phyloP scores from a whole-genome alignment of 139 green algal genomes.

The Edaphochlamys debaryana region DNA sequence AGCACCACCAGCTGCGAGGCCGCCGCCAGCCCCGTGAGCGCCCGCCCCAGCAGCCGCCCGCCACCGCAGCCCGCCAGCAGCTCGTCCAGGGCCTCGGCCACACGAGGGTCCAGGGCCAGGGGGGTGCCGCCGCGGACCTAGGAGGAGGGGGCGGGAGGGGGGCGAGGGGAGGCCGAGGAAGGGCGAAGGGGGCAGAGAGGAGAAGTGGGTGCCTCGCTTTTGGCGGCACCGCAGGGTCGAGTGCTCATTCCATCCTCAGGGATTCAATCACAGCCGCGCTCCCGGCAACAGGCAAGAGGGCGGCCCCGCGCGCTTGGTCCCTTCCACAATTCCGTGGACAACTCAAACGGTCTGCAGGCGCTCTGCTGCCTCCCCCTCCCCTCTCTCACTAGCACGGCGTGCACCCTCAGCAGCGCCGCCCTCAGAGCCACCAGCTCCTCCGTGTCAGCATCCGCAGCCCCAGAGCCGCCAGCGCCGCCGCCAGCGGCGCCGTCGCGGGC shows the following conservation, averaged over 20 bases:
- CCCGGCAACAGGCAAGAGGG: too few species aligned
- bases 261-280: too few species aligned
- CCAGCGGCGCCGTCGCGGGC: neutral
- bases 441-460: neutral
- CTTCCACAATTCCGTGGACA: too few species aligned
- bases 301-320: too few species aligned
- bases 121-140: constrained; percentile 9
- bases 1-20: constrained; percentile 15
- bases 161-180: too few species aligned
- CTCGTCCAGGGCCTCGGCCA: constrained; percentile 15
- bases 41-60: constrained; percentile 25
- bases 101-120: constrained; percentile 10
- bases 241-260: too few species aligned
- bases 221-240: too few species aligned
- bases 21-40: constrained; percentile 18
- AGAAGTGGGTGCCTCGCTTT: too few species aligned
- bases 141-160: neutral
- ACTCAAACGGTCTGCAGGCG: too few species aligned
- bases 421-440: constrained; percentile 2
- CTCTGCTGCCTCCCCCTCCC: too few species aligned
- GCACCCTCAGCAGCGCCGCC: neutral
- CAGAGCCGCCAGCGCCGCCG: neutral
- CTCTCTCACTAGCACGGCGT: constrained; percentile 9
- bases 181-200: too few species aligned
- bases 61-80: constrained; percentile 31